These are phyloP conservation scores for Lophiotrema nucula DNA, from an alignment of 495 filamentous ascomycete species.

Conservation along the genomic window DNA sequence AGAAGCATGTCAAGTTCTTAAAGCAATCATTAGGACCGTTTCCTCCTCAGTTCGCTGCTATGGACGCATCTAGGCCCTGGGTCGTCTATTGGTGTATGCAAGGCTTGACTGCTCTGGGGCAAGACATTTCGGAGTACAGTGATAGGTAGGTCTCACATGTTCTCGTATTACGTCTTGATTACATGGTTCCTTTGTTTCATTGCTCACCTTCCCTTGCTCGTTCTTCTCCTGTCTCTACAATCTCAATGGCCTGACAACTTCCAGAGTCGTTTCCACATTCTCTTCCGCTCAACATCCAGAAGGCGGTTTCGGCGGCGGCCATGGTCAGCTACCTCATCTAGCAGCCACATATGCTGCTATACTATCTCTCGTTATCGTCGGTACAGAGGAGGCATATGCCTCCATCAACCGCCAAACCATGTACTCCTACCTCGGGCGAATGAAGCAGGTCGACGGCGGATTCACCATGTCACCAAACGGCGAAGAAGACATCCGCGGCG, in stretches of 20 bases:
- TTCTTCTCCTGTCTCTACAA: too few relatives aligned
- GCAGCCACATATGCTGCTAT: conserved; percentile 85
- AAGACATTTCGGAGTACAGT: conserved; percentile 69
- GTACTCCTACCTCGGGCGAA: conserved; percentile 80
- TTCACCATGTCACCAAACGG: conserved; percentile 78
- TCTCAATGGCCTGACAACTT: background rate
- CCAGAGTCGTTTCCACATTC: conserved; percentile 66
- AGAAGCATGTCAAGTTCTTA: conserved; percentile 73
- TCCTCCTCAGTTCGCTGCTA: conserved; percentile 61
- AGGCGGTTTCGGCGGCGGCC: conserved; percentile 93
- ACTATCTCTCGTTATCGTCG: conserved; percentile 72
- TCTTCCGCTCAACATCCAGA: conserved; percentile 73
- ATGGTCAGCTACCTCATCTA: conserved; percentile 81
- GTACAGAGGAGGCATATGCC: conserved; percentile 66
- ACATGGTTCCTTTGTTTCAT: too few relatives aligned
- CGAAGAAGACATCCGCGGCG: conserved; percentile 90
- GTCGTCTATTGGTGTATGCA: conserved; percentile 86
- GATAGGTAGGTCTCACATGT: conserved; percentile 50
- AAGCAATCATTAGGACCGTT: conserved; percentile 63
- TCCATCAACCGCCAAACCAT: conserved; percentile 78
- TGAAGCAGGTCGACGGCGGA: conserved; percentile 82
- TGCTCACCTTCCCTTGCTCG: too few relatives aligned
- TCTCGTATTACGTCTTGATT: conserved; percentile 9
- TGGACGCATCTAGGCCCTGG: conserved; percentile 89
- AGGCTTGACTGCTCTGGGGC: conserved; percentile 68